Conservation (phyloP, 108 stramenopile genomes). For the Fistulifera solaris region DNA sequence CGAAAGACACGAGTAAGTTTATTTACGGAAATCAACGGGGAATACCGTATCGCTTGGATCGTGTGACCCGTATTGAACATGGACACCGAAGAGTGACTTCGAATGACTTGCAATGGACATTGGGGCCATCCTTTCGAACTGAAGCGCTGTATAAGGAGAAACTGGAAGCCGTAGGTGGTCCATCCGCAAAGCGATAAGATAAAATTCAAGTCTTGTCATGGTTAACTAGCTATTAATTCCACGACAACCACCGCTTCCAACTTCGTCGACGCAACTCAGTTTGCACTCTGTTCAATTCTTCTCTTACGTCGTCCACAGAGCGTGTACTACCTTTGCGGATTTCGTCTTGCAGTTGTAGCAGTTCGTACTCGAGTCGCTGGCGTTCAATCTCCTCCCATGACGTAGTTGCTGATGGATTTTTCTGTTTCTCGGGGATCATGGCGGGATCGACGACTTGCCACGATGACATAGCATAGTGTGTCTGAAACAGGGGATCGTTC, state of each 20-base stretch:
- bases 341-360: conserved; percentile 26
- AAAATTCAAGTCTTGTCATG: neutral
- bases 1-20: conserved; percentile 32
- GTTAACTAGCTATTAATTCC: neutral
- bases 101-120: conserved; percentile 54
- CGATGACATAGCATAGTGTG: neutral
- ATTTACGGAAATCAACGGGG: conserved; percentile 75
- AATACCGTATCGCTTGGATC: conserved; percentile 68
- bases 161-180: conserved; percentile 42
- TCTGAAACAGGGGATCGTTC: neutral
- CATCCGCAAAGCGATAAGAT: conserved; percentile 4
- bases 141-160: conserved; percentile 32
- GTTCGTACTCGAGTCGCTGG: neutral
- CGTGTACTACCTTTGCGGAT: conserved; percentile 54
- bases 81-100: conserved; percentile 21
- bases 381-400: neutral
- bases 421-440: neutral
- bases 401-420: neutral
- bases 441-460: conserved; percentile 8
- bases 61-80: conserved; percentile 25
- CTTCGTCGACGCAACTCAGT: conserved; percentile 36
- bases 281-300: conserved; percentile 41
- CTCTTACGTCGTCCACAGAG: conserved; percentile 47
- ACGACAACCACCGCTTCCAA: conserved; percentile 31
- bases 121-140: conserved; percentile 48